Evolutionary conservation across 768 basidiomycete genomes (phyloP).

Genomic region (Mycena metata): DNA sequence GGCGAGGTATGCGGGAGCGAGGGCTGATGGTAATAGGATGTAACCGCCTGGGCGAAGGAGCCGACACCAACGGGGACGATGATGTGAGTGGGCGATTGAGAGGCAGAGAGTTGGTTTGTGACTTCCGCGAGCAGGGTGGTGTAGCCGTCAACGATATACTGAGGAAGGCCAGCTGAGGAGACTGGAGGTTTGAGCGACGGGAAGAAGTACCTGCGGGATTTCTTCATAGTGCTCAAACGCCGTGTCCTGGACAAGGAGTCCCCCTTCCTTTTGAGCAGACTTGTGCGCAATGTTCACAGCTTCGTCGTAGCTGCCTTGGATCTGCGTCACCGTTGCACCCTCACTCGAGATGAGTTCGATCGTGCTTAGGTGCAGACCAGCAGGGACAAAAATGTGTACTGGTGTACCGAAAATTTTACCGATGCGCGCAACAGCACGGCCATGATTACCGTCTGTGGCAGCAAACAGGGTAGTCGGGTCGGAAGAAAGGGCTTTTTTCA

Average conservation of each 20-base stretch:
- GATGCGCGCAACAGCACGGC: conserved; percentile 26
- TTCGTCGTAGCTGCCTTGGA: conserved; percentile 7
- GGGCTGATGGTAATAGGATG: conserved; percentile 9
- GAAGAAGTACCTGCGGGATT: not conserved
- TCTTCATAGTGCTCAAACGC: conserved; percentile 10
- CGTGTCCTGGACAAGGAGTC: conserved; percentile 14
- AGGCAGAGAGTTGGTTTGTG: conserved; percentile 10
- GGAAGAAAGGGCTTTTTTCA: not conserved
- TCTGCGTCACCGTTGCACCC: conserved; percentile 1
- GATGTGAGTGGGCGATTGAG: conserved; percentile 1
- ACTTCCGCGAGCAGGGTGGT: conserved; percentile 18
- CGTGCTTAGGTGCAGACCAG: conserved; percentile 7
- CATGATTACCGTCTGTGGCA: conserved; percentile 26
- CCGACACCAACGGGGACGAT: conserved; percentile 29
- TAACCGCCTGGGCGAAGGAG: conserved; percentile 28
- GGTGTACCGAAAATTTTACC: not conserved
- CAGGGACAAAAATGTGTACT: conserved; percentile 5
- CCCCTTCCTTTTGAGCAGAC: not conserved
- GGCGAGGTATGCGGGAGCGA: not conserved
- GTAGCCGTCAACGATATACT: conserved; percentile 28
- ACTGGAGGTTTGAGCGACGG: not conserved
- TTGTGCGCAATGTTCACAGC: not conserved
- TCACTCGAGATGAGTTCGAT: conserved; percentile 4
- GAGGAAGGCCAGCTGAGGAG: too few relatives aligned
- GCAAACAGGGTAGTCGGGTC: conserved; percentile 4